Conservation (phyloP, 192 early-diverging fungal species). For the Piromyces sp. region DNA sequence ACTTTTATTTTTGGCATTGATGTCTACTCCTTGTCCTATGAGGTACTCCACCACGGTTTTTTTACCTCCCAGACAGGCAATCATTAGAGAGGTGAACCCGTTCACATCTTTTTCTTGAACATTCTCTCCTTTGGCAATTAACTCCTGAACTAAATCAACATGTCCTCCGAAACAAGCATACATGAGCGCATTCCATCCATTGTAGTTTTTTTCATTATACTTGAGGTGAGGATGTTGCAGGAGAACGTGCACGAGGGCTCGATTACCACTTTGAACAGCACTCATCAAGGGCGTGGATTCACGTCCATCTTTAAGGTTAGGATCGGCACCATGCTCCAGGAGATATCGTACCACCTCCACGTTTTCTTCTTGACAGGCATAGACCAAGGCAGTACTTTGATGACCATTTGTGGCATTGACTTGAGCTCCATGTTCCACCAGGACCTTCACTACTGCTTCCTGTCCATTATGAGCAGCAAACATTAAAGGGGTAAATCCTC, state of each 20-base stretch:
- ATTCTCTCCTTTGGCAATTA: background rate
- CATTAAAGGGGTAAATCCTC: background rate
- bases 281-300: background rate
- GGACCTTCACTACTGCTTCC: background rate
- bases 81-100: background rate
- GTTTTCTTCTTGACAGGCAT: background rate
- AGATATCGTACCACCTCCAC: background rate
- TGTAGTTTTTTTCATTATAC: background rate
- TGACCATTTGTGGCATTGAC: background rate
- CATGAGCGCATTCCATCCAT: background rate
- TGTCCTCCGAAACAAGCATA: background rate
- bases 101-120: background rate
- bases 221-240: background rate
- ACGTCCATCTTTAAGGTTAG: background rate
- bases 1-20: background rate
- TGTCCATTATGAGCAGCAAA: background rate
- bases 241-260: background rate
- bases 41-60: background rate
- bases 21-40: background rate
- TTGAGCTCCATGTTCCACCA: background rate
- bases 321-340: background rate
- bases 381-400: background rate
- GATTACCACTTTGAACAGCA: background rate
- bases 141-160: background rate
- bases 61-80: background rate